Conservation (phyloP, 1,284 basidiomycete genomes). For the Vanrija sp. region DNA sequence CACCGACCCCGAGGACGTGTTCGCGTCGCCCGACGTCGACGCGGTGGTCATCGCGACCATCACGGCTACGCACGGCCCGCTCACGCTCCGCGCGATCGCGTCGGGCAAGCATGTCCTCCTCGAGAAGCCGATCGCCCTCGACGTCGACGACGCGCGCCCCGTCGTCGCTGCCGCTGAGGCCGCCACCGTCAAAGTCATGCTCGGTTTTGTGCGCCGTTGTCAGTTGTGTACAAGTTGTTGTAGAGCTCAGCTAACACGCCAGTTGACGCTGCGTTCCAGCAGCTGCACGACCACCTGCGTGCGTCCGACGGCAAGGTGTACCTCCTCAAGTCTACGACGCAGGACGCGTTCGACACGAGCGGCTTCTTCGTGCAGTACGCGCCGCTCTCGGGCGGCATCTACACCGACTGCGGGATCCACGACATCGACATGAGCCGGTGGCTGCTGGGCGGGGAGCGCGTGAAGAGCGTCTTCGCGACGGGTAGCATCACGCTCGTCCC, state of each 20-base stretch:
- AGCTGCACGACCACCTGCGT: no score
- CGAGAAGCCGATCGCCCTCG: slow-evolving; percentile 42
- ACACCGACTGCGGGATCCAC: slow-evolving; percentile 38
- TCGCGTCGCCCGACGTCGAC: slow-evolving; percentile 14
- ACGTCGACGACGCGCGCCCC: slow-evolving; percentile 19
- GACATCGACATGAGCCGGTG: slow-evolving; percentile 33
- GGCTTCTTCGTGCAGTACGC: slow-evolving; percentile 38
- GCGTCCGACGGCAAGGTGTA: slow-evolving; percentile 16
- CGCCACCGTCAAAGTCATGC: slow-evolving; percentile 33
- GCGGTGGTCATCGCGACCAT: slow-evolving; percentile 28
- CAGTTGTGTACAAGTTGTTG: slow-evolving; percentile 5
- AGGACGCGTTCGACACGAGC: slow-evolving; percentile 31
- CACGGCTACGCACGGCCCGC: slow-evolving; percentile 24
- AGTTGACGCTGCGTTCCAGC: slow-evolving; percentile 23
- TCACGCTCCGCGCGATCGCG: slow-evolving; percentile 20
- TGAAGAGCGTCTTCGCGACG: slow-evolving; percentile 18
- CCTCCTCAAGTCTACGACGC: slow-evolving; percentile 28
- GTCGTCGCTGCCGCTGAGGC: slow-evolving; percentile 27
- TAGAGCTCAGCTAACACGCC: background rate
- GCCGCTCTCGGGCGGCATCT: slow-evolving; percentile 31
- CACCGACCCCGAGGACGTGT: slow-evolving; percentile 7
- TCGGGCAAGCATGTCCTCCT: slow-evolving; percentile 34
- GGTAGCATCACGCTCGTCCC: slow-evolving; percentile 21
- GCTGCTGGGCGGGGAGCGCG: slow-evolving; percentile 13
- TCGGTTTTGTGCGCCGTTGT: slow-evolving; percentile 38